A percentile compares a stretch with the other conserved stretches of the same genome.
Evolutionary conservation across 164 flowering plant species (phyloP).

Genomic region (Paratinospora sagittata): DNA sequence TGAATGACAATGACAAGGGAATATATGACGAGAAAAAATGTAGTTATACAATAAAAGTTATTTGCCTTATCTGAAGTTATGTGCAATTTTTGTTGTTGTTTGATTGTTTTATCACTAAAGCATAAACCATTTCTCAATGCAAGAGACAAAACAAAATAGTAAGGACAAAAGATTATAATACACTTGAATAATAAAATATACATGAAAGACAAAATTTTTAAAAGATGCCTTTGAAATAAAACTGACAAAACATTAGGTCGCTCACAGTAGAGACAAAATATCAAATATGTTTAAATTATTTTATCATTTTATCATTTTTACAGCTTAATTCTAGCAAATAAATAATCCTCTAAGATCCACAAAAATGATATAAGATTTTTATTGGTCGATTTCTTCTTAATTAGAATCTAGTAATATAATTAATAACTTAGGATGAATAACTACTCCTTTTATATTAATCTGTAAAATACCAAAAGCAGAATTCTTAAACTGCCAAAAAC

Average conservation of each 20-base stretch:
- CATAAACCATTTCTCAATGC: neutral
- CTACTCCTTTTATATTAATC: too few relatives aligned
- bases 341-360: neutral
- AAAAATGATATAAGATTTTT: too few relatives aligned
- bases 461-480: too few relatives aligned
- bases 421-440: too few relatives aligned
- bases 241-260: constrained; percentile 1
- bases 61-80: neutral
- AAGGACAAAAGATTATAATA: constrained; percentile 2
- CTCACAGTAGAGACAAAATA: constrained; percentile 2
- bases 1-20: neutral
- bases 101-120: constrained; percentile 2
- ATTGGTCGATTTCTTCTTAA: too few relatives aligned
- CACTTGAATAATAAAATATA: neutral
- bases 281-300: neutral
- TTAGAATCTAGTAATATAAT: too few relatives aligned
- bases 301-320: too few relatives aligned
- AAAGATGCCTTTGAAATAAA: constrained; percentile 1
- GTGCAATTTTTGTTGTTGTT: constrained; percentile 1
- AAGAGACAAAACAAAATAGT: neutral
- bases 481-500: too few relatives aligned
- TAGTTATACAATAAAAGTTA: neutral
- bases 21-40: neutral
- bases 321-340: neutral
- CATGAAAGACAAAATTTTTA: constrained; percentile 1